phyloP scores from a whole-genome alignment of 352 stramenopile species.

The Pilasporangium apinafurcum region DNA sequence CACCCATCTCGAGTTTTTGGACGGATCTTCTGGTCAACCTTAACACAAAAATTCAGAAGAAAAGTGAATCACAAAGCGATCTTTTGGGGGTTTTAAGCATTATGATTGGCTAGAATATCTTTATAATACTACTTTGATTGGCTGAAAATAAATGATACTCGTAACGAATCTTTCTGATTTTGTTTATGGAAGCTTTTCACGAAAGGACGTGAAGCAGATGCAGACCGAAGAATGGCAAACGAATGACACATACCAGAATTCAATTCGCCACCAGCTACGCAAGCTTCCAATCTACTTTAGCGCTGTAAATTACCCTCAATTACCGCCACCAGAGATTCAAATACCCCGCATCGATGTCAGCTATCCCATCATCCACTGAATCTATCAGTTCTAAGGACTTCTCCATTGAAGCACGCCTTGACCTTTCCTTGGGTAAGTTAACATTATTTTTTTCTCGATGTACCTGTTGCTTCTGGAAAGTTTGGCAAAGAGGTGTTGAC shows the following conservation, averaged over 20 bases:
- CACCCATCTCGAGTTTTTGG: slow-evolving; percentile 63
- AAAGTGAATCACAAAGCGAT: neutral
- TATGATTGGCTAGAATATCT: too few relatives aligned
- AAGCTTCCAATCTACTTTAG: too few relatives aligned
- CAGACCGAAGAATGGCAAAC: too few relatives aligned
- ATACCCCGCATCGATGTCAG: neutral
- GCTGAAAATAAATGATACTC: too few relatives aligned
- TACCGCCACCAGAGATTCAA: neutral
- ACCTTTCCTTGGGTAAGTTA: slow-evolving; percentile 34
- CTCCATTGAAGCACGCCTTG: slow-evolving; percentile 27
- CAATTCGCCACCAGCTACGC: too few relatives aligned
- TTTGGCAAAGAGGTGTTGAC: neutral
- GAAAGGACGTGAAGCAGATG: too few relatives aligned
- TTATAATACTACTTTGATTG: slow-evolving; percentile 1
- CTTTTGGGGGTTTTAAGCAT: too few relatives aligned
- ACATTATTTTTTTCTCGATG: neutral
- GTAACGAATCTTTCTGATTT: too few relatives aligned
- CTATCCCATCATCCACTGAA: neutral
- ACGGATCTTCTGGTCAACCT: slow-evolving; percentile 58
- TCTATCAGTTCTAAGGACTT: slow-evolving; percentile 6
- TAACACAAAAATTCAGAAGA: slow-evolving; percentile 13
- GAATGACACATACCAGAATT: too few relatives aligned
- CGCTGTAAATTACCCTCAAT: too few relatives aligned
- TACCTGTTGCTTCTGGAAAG: neutral
- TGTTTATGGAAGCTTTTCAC: too few relatives aligned